phyloP scores from a whole-genome alignment of 495 filamentous ascomycete genomes.

The Penicillium odoratum region DNA sequence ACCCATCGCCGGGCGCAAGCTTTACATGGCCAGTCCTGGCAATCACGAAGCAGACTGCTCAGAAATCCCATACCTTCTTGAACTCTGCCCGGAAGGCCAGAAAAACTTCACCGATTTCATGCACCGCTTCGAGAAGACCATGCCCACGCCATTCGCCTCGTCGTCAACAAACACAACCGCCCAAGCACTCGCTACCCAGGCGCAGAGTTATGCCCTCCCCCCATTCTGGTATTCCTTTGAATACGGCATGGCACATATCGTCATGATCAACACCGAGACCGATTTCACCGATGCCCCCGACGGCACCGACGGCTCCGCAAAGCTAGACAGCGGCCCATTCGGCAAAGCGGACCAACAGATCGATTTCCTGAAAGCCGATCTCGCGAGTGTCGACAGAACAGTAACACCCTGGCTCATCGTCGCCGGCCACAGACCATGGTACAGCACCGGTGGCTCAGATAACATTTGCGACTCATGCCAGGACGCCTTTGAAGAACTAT shows the following conservation, averaged over 20 bases:
- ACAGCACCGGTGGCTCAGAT: constrained; percentile 37
- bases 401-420: constrained; percentile 60
- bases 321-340: constrained; percentile 53
- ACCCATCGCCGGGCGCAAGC: constrained; percentile 41
- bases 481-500: constrained; percentile 55
- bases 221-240: constrained; percentile 69
- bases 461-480: constrained; percentile 53
- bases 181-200: constrained; percentile 45
- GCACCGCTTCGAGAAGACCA: constrained; percentile 53
- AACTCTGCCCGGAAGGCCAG: constrained; percentile 55
- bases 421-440: constrained; percentile 63
- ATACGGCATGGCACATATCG: constrained; percentile 58
- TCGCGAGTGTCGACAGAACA: constrained; percentile 48
- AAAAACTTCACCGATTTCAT: constrained; percentile 62
- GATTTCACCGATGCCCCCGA: constrained; percentile 48
- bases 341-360: constrained; percentile 38
- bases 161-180: constrained; percentile 48
- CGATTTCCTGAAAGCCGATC: constrained; percentile 47
- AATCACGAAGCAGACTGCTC: constrained; percentile 58
- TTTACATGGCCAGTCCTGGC: constrained; percentile 56
- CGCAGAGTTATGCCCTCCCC: constrained; percentile 50
- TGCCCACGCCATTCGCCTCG: constrained; percentile 50
- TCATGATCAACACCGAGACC: constrained; percentile 59
- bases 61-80: constrained; percentile 40
- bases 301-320: constrained; percentile 46